Conservation (phyloP, 768 basidiomycete genomes). For the Collybia sp. region DNA sequence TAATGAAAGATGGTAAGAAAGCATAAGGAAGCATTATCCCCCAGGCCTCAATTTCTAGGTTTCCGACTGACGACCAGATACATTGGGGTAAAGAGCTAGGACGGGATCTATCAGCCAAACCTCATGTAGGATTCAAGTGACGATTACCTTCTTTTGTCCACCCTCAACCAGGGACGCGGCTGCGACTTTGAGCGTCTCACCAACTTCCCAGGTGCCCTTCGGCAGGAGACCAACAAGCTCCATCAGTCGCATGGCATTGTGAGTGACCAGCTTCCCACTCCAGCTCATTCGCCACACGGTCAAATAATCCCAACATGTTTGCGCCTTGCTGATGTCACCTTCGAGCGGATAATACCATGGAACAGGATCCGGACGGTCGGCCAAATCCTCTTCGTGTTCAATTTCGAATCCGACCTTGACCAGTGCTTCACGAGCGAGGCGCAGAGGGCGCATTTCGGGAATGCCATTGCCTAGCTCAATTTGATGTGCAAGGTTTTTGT, state of each 20-base stretch:
- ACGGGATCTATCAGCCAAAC: constrained; percentile 5
- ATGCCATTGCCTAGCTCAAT: constrained; percentile 97
- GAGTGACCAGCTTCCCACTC: constrained; percentile 81
- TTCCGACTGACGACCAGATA: constrained; percentile 64
- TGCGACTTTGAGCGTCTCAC: constrained; percentile 85
- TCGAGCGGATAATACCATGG: constrained; percentile 98
- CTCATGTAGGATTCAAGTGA: neutral
- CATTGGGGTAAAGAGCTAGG: constrained; percentile 86
- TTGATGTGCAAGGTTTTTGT: constrained; percentile 87
- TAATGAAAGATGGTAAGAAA: constrained; percentile 14
- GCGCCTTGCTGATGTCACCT: constrained; percentile 88
- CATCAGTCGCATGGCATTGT: constrained; percentile 69
- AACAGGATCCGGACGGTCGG: constrained; percentile 70
- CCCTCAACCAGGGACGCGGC: constrained; percentile 74
- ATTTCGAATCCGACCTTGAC: constrained; percentile 82
- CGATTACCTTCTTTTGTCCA: constrained; percentile 76
- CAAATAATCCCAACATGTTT: constrained; percentile 89
- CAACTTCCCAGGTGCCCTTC: constrained; percentile 89
- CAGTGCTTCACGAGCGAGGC: constrained; percentile 69
- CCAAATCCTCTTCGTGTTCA: constrained; percentile 91
- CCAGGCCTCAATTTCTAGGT: constrained; percentile 31
- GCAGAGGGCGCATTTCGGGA: constrained; percentile 89
- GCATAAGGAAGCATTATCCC: neutral
- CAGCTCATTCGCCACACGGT: constrained; percentile 89
- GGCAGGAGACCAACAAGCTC: constrained; percentile 81